phyloP scores from a whole-genome alignment of 2,329 filamentous ascomycete species.

The Tolypocladium cylindrosporum region DNA sequence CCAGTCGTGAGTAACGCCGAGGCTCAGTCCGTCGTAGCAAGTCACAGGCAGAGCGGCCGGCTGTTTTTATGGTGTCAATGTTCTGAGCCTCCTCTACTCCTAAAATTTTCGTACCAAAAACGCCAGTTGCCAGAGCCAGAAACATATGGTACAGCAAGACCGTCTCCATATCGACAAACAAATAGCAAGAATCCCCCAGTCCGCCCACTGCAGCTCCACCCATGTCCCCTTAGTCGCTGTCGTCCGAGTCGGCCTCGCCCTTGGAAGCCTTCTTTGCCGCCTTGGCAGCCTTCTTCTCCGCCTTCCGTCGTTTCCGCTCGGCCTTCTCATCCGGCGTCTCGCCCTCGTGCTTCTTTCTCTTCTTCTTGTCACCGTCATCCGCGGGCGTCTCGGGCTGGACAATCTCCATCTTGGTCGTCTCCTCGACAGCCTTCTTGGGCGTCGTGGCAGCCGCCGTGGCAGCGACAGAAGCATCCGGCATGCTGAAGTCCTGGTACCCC shows the following conservation, averaged over 20 bases:
- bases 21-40: not conserved
- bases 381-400: conserved; percentile 25
- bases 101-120: conserved; percentile 10
- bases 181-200: conserved; percentile 2
- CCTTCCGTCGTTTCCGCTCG: conserved; percentile 49
- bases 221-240: conserved; percentile 7
- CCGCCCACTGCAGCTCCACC: not conserved
- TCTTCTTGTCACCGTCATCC: conserved; percentile 50
- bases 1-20: not conserved
- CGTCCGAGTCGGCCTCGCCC: conserved; percentile 39
- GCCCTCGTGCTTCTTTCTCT: conserved; percentile 75
- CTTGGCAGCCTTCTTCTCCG: conserved; percentile 50
- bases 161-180: conserved; percentile 9
- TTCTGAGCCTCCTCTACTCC: conserved; percentile 2
- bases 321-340: conserved; percentile 62
- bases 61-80: not conserved
- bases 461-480: conserved; percentile 35
- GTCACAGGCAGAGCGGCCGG: not conserved
- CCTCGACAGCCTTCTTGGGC: conserved; percentile 25
- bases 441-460: conserved; percentile 32
- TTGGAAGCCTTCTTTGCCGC: conserved; percentile 44
- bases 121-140: conserved; percentile 10
- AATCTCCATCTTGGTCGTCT: conserved; percentile 24
- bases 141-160: conserved; percentile 11
- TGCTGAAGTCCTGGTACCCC: conserved; percentile 85